Percentiles rank a stretch among this genome's conserved stretches.
Conservation (phyloP, 305 asterid species). For the Fraxinus nigra region DNA sequence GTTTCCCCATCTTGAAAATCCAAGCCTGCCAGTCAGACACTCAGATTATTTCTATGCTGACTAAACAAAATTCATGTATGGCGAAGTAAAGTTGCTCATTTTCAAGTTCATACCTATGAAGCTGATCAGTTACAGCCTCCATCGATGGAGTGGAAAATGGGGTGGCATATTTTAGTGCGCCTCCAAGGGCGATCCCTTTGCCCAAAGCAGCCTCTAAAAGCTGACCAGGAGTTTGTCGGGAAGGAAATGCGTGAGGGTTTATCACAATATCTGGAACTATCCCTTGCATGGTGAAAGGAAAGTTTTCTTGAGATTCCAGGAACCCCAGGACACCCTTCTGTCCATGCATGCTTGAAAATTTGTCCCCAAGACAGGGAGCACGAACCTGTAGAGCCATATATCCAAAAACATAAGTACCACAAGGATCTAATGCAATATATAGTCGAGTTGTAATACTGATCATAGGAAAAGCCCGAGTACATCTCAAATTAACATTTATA, state of each 20-base stretch:
- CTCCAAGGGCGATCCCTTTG: slow-evolving; percentile 87
- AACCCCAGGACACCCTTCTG: slow-evolving; percentile 94
- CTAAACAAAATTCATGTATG: neutral
- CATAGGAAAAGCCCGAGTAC: neutral
- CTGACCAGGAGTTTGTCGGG: slow-evolving; percentile 95
- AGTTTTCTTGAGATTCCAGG: slow-evolving; percentile 86
- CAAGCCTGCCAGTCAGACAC: slow-evolving; percentile 49
- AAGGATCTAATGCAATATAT: neutral
- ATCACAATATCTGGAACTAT: slow-evolving; percentile 94
- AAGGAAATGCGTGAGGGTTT: slow-evolving; percentile 96
- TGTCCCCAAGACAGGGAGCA: slow-evolving; percentile 87
- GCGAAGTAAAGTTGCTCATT: neutral
- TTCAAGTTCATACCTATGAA: slow-evolving; percentile 59
- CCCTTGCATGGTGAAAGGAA: slow-evolving; percentile 81
- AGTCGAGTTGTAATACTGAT: neutral
- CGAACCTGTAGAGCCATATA: slow-evolving; percentile 63
- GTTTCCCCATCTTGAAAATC: slow-evolving; percentile 80
- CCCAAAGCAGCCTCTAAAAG: slow-evolving; percentile 85
- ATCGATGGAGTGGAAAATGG: slow-evolving; percentile 78
- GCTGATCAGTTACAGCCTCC: slow-evolving; percentile 70
- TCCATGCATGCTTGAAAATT: slow-evolving; percentile 98
- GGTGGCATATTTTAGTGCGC: slow-evolving; percentile 71
- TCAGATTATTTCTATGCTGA: neutral
- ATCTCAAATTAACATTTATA: neutral
- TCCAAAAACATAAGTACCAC: slow-evolving; percentile 16